Percentiles rank a stretch among this genome's conserved stretches.
Conservation (phyloP, 768 basidiomycete genomes). For the Filobasidium wieringae region DNA sequence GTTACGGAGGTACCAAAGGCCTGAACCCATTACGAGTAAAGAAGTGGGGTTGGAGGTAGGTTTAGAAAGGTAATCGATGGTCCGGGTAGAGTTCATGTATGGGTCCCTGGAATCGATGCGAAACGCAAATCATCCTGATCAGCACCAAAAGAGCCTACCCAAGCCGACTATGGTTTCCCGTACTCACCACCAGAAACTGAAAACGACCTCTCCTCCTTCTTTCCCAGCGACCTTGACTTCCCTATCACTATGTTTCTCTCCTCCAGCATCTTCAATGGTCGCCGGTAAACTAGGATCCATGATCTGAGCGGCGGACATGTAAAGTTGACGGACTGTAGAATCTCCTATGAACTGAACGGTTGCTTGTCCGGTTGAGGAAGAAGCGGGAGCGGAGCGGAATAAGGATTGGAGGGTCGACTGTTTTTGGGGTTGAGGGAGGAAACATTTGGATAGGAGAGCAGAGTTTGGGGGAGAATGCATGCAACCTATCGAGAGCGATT, state of each 20-base stretch:
- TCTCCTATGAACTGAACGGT: constrained; percentile 71
- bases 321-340: constrained; percentile 66
- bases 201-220: constrained; percentile 15
- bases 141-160: background rate
- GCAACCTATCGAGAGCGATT: constrained; percentile 48
- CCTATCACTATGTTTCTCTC: constrained; percentile 56
- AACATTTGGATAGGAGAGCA: constrained; percentile 12
- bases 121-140: background rate
- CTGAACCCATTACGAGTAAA: constrained; percentile 69
- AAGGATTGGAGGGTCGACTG: constrained; percentile 7
- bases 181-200: constrained; percentile 37
- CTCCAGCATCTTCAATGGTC: constrained; percentile 38
- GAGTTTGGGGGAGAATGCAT: constrained; percentile 46
- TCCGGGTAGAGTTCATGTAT: constrained; percentile 60
- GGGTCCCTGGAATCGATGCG: constrained; percentile 58
- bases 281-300: constrained; percentile 43
- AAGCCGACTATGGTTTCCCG: background rate
- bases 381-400: background rate
- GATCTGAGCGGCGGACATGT: constrained; percentile 57
- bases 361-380: constrained; percentile 25
- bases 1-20: constrained; percentile 80
- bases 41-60: constrained; percentile 42
- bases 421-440: constrained; percentile 1
- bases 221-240: constrained; percentile 15
- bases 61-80: constrained; percentile 43